These are phyloP conservation scores for Linnemannia zychae DNA, from an alignment of 192 early-diverging fungal genomes.

Conservation along the genomic window DNA sequence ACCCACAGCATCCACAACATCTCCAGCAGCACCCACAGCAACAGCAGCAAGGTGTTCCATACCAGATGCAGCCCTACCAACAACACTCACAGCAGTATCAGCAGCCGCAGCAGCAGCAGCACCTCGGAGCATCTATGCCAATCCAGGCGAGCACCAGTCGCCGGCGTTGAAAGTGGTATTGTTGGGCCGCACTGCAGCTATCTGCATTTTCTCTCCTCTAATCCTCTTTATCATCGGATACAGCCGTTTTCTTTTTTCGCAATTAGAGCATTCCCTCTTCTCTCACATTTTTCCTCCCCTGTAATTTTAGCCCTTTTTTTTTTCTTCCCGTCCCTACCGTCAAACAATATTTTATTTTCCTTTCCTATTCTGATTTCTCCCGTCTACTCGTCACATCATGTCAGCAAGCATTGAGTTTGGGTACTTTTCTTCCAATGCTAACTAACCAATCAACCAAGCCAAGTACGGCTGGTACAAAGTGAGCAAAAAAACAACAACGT, in stretches of 20 bases:
- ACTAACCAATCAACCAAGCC: neutral
- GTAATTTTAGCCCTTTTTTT: constrained; percentile 13
- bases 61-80: neutral
- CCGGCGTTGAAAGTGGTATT: constrained; percentile 4
- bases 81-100: neutral
- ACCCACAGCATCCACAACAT: neutral
- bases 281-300: neutral
- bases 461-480: neutral
- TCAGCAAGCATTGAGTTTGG: neutral
- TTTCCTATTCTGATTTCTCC: neutral
- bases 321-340: neutral
- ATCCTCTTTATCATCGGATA: neutral
- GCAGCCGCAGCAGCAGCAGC: too few relatives aligned
- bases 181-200: neutral
- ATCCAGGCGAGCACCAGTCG: neutral
- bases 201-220: neutral
- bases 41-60: neutral
- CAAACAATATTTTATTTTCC: neutral
- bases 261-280: neutral
- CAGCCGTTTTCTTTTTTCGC: neutral
- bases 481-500: too few relatives aligned
- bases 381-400: neutral
- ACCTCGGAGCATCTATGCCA: neutral
- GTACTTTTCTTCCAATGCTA: neutral
- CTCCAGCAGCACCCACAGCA: neutral